These are phyloP conservation scores for Ophiostoma sp. DNA, from an alignment of 2,329 filamentous ascomycete genomes.

Conservation along the genomic window DNA sequence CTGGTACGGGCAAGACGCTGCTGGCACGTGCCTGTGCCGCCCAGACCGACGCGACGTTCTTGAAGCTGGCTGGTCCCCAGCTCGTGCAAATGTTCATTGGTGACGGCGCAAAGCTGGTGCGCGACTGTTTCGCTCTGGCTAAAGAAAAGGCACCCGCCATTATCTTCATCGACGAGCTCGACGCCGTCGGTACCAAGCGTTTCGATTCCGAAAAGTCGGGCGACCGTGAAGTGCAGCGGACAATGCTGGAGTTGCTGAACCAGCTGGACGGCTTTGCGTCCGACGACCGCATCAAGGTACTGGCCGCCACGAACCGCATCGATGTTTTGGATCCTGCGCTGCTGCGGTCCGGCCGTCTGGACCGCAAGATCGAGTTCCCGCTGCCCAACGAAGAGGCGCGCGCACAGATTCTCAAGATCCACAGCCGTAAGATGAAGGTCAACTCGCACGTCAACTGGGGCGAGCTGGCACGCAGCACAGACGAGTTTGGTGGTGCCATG, in stretches of 20 bases:
- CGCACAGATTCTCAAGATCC: slow-evolving; percentile 94
- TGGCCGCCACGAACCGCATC: slow-evolving; percentile 90
- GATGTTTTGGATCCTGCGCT: slow-evolving; percentile 90
- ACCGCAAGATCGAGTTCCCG: slow-evolving; percentile 97
- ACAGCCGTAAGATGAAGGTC: slow-evolving; percentile 97
- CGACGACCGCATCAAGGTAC: slow-evolving; percentile 92
- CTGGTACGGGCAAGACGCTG: slow-evolving; percentile 84
- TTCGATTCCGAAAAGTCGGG: slow-evolving; percentile 98
- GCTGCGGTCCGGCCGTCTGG: slow-evolving; percentile 83
- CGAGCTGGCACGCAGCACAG: slow-evolving; percentile 90
- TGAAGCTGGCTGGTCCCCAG: slow-evolving; percentile 95
- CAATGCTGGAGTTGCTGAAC: slow-evolving; percentile 97
- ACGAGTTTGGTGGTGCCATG: slow-evolving; percentile 97
- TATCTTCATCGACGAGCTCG: slow-evolving; percentile 98
- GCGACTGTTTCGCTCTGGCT: slow-evolving; percentile 93
- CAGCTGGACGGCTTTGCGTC: slow-evolving; percentile 97
- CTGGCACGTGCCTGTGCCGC: slow-evolving; percentile 93
- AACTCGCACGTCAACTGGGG: slow-evolving; percentile 90
- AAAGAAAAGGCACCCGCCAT: slow-evolving; percentile 99
- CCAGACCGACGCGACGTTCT: slow-evolving; percentile 96
- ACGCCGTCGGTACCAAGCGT: slow-evolving; percentile 97
- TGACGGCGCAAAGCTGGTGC: slow-evolving; percentile 94
- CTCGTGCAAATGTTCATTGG: slow-evolving; percentile 99
- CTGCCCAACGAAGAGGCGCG: slow-evolving; percentile 96
- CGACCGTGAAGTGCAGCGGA: slow-evolving; percentile 95